A percentile compares a stretch with the other conserved stretches of the same genome.
phyloP scores from a whole-genome alignment of 129 eudicot species.

The Flaveria brownii region DNA sequence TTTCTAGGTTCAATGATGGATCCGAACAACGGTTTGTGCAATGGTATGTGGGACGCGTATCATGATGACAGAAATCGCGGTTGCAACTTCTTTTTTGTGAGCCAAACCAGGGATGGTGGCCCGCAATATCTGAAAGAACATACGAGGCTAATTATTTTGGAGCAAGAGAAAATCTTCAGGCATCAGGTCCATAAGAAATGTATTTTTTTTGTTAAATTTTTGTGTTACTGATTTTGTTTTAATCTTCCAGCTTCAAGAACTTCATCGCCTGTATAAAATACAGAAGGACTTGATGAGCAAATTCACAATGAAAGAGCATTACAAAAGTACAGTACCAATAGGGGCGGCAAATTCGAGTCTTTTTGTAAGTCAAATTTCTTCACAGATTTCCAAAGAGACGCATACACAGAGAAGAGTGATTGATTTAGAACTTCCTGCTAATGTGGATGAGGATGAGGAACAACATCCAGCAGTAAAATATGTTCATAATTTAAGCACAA shows the following conservation, averaged over 20 bases:
- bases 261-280: conserved; percentile 71
- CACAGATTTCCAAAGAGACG: conserved; percentile 27
- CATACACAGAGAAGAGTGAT: conserved; percentile 34
- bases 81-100: conserved; percentile 32
- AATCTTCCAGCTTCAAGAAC: conserved; percentile 67
- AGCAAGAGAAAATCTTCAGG: conserved; percentile 69
- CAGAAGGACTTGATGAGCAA: conserved; percentile 73
- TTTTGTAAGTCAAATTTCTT: conserved; percentile 22
- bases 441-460: conserved; percentile 32
- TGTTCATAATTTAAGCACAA: conserved; percentile 9
- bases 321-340: conserved; percentile 17
- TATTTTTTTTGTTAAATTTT: not conserved
- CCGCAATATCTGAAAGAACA: conserved; percentile 41
- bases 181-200: conserved; percentile 50
- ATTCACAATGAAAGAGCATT: conserved; percentile 32
- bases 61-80: conserved; percentile 39
- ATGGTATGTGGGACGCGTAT: conserved; percentile 48
- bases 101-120: conserved; percentile 39
- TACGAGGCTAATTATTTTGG: conserved; percentile 59
- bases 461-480: conserved; percentile 17
- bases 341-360: conserved; percentile 32
- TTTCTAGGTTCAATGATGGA: conserved; percentile 47
- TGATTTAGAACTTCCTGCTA: conserved; percentile 44
- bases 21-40: conserved; percentile 41
- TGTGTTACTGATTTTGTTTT: conserved; percentile 14